Conservation (phyloP, 176 grass and related monocot genomes). For the Oryza glaberrima region DNA sequence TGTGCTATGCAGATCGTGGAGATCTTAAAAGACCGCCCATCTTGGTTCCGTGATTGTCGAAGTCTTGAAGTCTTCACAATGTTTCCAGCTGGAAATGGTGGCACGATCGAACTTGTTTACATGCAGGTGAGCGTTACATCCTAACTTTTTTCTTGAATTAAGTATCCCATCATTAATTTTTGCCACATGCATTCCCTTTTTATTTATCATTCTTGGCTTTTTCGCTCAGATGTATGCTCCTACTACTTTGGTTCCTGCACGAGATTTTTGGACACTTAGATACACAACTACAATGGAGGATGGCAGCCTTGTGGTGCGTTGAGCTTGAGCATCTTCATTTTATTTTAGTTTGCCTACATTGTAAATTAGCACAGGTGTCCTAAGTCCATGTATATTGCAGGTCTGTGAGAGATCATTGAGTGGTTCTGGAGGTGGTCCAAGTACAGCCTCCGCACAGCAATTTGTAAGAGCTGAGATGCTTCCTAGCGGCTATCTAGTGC, state of each 20-base stretch:
- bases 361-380: constrained; percentile 1
- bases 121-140: constrained; percentile 74
- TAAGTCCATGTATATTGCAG: constrained; percentile 45
- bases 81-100: constrained; percentile 93
- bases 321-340: constrained; percentile 16
- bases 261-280: constrained; percentile 95
- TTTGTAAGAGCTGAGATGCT: constrained; percentile 99
- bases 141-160: not conserved
- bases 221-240: constrained; percentile 86
- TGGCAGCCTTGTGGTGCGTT: constrained; percentile 87
- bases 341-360: not conserved
- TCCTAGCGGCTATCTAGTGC: constrained; percentile 92
- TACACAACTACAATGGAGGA: constrained; percentile 89
- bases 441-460: constrained; percentile 67
- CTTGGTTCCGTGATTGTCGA: constrained; percentile 98
- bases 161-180: not conserved
- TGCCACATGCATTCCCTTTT: not conserved
- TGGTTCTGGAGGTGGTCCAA: constrained; percentile 80
- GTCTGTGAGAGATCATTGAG: constrained; percentile 96
- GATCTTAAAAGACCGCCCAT: constrained; percentile 87
- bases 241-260: constrained; percentile 91
- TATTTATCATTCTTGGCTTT: constrained; percentile 27
- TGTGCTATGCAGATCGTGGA: constrained; percentile 68
- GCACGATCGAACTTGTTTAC: constrained; percentile 85
- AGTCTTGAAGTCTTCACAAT: constrained; percentile 85